Evolutionary conservation across 345 rosid species (phyloP).

Genomic region (Firmiana major): DNA sequence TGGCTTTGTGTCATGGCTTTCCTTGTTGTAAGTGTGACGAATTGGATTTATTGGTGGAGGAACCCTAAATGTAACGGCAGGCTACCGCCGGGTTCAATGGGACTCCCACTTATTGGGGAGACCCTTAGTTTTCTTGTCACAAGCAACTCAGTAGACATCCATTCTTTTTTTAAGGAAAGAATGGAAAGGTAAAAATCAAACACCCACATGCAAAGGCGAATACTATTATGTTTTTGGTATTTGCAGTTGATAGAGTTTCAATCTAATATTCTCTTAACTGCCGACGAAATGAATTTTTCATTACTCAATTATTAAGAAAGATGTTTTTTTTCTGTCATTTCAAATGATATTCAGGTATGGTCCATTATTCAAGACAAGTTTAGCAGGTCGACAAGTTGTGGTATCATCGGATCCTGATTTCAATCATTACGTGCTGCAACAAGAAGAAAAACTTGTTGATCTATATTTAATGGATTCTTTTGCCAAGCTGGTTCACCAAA

Average conservation of each 20-base stretch:
- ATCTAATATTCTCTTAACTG: no score
- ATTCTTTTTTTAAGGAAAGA: constrained; percentile 14
- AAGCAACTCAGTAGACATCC: not conserved
- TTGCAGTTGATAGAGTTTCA: no score
- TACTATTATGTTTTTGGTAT: no score
- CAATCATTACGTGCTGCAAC: not conserved
- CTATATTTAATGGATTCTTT: constrained; percentile 2
- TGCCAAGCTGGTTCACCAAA: not conserved
- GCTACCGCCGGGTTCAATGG: constrained; percentile 29
- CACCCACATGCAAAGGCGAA: no score
- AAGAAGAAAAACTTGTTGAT: constrained; percentile 6
- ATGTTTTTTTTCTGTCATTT: no score
- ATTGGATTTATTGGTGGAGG: constrained; percentile 18
- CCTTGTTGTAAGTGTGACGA: not conserved
- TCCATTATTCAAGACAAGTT: constrained; percentile 5
- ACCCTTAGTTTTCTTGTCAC: constrained; percentile 12
- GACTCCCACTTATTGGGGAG: constrained; percentile 19
- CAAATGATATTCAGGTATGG: not conserved
- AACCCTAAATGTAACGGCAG: constrained; percentile 18
- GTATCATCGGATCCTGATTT: constrained; percentile 3
- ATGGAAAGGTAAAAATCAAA: constrained; percentile 4
- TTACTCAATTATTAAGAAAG: no score
- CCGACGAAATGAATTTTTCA: no score
- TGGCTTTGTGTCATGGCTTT: not conserved
- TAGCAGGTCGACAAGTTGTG: not conserved